A percentile compares a stretch with the other conserved stretches of the same genome.
Conservation (phyloP, 257 asterid genomes). For the Salvia rosmarinus region DNA sequence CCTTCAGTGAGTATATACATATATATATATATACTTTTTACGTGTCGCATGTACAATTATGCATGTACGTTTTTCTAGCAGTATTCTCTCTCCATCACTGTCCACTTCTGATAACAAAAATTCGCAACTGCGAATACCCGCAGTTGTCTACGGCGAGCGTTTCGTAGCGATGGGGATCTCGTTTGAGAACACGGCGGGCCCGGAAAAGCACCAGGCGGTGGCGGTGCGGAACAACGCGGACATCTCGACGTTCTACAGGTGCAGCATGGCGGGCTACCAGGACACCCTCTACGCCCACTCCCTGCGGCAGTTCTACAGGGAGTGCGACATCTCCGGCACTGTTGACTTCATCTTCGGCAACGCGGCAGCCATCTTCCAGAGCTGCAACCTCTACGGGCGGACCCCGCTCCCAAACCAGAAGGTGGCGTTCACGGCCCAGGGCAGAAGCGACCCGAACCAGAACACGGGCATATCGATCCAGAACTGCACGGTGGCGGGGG, state of each 20-base stretch:
- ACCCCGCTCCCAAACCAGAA: slow-evolving; percentile 19
- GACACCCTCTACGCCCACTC: slow-evolving; percentile 41
- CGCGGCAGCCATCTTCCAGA: slow-evolving; percentile 34
- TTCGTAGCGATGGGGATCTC: slow-evolving; percentile 36
- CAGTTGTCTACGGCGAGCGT: slow-evolving; percentile 26
- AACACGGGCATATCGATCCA: slow-evolving; percentile 41
- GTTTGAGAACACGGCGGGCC: slow-evolving; percentile 35
- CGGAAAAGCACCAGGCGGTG: slow-evolving; percentile 39
- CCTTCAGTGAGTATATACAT: slow-evolving; percentile 26
- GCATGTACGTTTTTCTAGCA: too few relatives aligned
- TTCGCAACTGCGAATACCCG: too few relatives aligned
- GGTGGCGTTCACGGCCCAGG: slow-evolving; percentile 37
- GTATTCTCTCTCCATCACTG: too few relatives aligned
- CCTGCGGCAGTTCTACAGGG: slow-evolving; percentile 31
- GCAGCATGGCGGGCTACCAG: slow-evolving; percentile 35
- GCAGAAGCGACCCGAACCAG: slow-evolving; percentile 37
- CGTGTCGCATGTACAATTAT: too few relatives aligned
- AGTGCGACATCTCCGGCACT: slow-evolving; percentile 29
- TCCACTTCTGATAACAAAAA: too few relatives aligned
- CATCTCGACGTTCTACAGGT: slow-evolving; percentile 34
- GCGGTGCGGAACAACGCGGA: slow-evolving; percentile 34
- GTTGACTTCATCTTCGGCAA: slow-evolving; percentile 36
- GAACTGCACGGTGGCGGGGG: slow-evolving; percentile 11
- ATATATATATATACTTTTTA: too few relatives aligned
- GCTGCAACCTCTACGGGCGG: slow-evolving; percentile 31